phyloP scores from a whole-genome alignment of 1,284 basidiomycete species.

The Limonomyces culmigenus region DNA sequence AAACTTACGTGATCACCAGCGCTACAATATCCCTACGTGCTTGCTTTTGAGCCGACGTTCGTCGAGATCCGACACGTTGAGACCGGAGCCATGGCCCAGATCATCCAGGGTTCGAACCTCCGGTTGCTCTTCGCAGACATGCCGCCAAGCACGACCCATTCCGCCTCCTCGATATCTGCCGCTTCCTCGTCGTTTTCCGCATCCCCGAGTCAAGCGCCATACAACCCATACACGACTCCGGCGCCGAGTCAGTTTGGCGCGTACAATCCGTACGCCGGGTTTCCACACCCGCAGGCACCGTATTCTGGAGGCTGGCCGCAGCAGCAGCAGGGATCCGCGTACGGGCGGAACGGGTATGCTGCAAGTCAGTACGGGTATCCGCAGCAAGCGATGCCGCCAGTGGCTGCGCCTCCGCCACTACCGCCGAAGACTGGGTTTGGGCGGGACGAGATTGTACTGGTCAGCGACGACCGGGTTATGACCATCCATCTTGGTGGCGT shows the following conservation, averaged over 20 bases:
- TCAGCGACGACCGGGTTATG: conserved; percentile 66
- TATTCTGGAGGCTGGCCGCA: too few relatives aligned
- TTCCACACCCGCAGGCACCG: too few relatives aligned
- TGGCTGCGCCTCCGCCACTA: too few relatives aligned
- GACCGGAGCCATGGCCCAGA: conserved; percentile 82
- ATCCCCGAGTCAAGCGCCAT: conserved; percentile 10
- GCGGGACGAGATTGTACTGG: conserved; percentile 65
- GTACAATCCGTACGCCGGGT: conserved; percentile 4
- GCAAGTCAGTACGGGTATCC: too few relatives aligned
- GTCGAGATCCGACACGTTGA: conserved; percentile 96
- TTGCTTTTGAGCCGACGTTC: conserved; percentile 94
- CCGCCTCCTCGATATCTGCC: conserved; percentile 12
- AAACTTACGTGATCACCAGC: conserved; percentile 28
- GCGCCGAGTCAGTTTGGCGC: conserved; percentile 10
- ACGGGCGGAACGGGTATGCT: conserved; percentile 5
- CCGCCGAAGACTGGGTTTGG: too few relatives aligned
- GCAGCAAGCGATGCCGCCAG: too few relatives aligned
- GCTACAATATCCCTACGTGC: conserved; percentile 89
- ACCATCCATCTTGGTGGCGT: conserved; percentile 46
- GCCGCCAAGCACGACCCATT: conserved; percentile 65
- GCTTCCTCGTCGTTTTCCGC: conserved; percentile 11
- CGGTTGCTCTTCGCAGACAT: conserved; percentile 89
- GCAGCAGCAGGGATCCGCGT: too few relatives aligned
- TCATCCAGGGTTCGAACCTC: conserved; percentile 86
- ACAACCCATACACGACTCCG: conserved; percentile 16